Conservation (phyloP, 2,329 filamentous ascomycete genomes). For the Penicillium olsonii region DNA sequence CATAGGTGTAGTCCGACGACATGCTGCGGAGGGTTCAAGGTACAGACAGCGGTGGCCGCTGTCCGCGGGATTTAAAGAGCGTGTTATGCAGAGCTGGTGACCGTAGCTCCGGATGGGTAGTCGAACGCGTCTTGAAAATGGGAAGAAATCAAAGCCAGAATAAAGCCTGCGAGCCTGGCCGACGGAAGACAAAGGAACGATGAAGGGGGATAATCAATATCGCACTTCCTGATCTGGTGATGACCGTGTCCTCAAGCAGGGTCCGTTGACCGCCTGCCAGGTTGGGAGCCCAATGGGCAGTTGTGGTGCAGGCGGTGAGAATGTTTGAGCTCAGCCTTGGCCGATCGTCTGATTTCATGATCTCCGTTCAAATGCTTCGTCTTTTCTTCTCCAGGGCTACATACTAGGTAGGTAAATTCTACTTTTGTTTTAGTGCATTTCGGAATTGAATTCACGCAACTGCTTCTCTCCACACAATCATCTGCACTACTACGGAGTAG, state of each 20-base stretch:
- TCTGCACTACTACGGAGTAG: too few species aligned
- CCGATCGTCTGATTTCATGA: too few species aligned
- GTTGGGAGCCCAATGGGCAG: constrained; percentile 4
- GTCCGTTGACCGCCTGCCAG: constrained; percentile 31
- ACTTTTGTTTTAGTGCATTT: too few species aligned
- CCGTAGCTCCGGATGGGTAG: constrained; percentile 8
- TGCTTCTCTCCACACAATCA: too few species aligned
- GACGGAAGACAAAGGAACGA: constrained; percentile 25
- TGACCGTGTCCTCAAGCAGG: constrained; percentile 41
- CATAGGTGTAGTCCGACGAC: constrained; percentile 98
- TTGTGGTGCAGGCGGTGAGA: constrained; percentile 21
- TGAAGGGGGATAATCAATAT: constrained; percentile 26
- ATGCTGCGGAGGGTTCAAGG: constrained; percentile 43
- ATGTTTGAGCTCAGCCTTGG: too few species aligned
- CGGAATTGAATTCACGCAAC: too few species aligned
- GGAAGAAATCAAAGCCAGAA: constrained; percentile 1
- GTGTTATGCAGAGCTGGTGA: constrained; percentile 25
- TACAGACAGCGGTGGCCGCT: constrained; percentile 36
- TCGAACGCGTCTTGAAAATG: constrained; percentile 1
- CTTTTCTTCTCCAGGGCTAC: too few species aligned
- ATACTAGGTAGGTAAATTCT: too few species aligned
- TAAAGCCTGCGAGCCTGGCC: constrained; percentile 14
- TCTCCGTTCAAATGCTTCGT: too few species aligned
- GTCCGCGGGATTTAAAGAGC: constrained; percentile 28
- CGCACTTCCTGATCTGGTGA: constrained; percentile 36